These are phyloP conservation scores for Lantana camara DNA, from an alignment of 257 asterid genomes.

Conservation along the genomic window DNA sequence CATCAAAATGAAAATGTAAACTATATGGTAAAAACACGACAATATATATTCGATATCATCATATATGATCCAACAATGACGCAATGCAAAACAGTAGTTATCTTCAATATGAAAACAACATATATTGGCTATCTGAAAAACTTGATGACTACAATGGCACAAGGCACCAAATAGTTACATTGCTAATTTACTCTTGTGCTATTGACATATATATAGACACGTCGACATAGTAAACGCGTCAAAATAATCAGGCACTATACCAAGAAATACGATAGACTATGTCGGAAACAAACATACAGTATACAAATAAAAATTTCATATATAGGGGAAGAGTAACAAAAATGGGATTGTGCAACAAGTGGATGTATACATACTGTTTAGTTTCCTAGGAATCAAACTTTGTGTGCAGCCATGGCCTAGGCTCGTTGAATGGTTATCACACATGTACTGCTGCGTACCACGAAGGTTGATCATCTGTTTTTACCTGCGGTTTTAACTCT, in stretches of 20 bases:
- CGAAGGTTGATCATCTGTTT: slow-evolving; percentile 17
- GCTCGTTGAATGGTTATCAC: not conserved
- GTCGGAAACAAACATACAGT: not conserved
- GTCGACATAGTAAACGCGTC: no score
- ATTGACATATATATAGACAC: no score
- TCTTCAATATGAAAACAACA: not conserved
- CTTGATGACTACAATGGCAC: not conserved
- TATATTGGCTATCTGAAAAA: not conserved
- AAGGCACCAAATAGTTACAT: not conserved
- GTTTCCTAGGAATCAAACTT: slow-evolving; percentile 20
- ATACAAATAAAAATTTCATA: not conserved
- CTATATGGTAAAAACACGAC: no score
- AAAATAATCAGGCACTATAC: no score
- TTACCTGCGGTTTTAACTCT: slow-evolving; percentile 38
- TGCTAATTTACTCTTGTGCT: not conserved
- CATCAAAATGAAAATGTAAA: no score
- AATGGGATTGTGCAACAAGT: not conserved
- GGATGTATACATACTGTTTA: slow-evolving; percentile 13
- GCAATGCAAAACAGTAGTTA: not conserved
- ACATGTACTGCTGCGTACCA: no score
- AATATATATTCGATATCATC: no score
- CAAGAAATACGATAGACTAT: no score
- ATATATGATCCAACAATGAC: no score
- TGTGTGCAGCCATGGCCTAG: not conserved
- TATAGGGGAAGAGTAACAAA: slow-evolving; percentile 15